Evolutionary conservation across 2,329 filamentous ascomycete species (phyloP).

Genomic region (Rhinocladiella similis): DNA sequence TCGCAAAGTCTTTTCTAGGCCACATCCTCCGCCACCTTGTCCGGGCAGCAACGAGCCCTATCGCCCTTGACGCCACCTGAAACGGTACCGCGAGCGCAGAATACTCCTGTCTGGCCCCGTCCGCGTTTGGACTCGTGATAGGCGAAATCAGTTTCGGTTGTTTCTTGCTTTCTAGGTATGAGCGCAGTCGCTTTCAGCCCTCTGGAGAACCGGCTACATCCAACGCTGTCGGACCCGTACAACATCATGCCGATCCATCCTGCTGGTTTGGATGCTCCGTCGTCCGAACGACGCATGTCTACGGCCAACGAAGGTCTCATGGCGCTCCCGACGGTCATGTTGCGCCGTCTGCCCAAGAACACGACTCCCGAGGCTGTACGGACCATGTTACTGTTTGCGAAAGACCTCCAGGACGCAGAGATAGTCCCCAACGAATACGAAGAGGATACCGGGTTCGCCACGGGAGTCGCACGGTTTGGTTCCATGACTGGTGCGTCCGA

Average conservation of each 20-base stretch:
- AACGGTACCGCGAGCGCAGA: neutral
- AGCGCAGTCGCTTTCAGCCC: conserved; percentile 20
- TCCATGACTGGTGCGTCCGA: conserved; percentile 59
- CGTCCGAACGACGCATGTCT: conserved; percentile 29
- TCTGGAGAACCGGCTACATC: conserved; percentile 16
- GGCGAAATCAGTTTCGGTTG: conserved; percentile 4
- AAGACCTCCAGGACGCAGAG: conserved; percentile 61
- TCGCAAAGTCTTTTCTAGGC: neutral
- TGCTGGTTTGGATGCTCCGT: conserved; percentile 17
- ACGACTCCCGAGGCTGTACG: conserved; percentile 59
- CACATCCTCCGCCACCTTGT: neutral
- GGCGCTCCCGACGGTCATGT: conserved; percentile 46
- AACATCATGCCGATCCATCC: conserved; percentile 12
- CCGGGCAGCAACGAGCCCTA: neutral
- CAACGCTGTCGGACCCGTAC: conserved; percentile 15
- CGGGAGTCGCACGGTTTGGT: conserved; percentile 60
- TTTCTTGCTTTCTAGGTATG: conserved; percentile 11
- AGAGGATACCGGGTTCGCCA: conserved; percentile 58
- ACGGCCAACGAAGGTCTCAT: conserved; percentile 26
- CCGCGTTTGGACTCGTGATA: conserved; percentile 3
- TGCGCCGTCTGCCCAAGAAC: conserved; percentile 61
- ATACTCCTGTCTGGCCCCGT: neutral
- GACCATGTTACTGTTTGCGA: conserved; percentile 66
- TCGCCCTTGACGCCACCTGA: conserved; percentile 1
- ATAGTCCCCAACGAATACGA: conserved; percentile 56